Evolutionary conservation across 1,284 basidiomycete species (phyloP), one percentile per base, ranked within the genome.

Genomic region (Austroboletus niveus): DNA sequence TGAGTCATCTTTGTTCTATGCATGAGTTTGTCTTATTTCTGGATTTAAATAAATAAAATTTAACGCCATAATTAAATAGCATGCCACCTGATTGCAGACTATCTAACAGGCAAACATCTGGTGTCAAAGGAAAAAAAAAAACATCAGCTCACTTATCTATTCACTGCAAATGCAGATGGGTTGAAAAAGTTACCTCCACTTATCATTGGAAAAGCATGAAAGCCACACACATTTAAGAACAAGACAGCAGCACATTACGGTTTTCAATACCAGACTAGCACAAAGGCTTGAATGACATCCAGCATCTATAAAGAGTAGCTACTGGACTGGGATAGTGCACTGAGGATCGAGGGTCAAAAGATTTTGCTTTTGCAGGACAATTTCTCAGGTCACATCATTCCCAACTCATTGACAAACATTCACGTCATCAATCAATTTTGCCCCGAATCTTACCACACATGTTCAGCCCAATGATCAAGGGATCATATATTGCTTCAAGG

Each of bases 271-370:
- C 31, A 12, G 1, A 54, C 53, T 43, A 68, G 64, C 45, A 52
- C 55, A 12, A 65, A 58, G 10, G 61, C 63, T 8, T 69, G 64
- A 62, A 68, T 69, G 61, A 65, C 47, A 7, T 29, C 51, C 3
- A 24, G 9, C 1, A 12, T 68, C 2, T 69, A 66, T 45, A 46
- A 55, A 2, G 44, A 55, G 1, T 56, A 48, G 52, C 2, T 54
- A 1, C 4, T 5, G 0, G 43, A 56, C 14, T 58, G 47, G 52
- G 43, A 57, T 15, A 1, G 2, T 8, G 42, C 45, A 5, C 34
- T 56, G 0, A 8, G 10, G 4, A 6, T 1, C 0, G 27, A 53
- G 15, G 30, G 11, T 0, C 0, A 12, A 1, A 56, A 52, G 2
- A 49, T 55, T 22, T 4, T 55, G 0, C 36, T 55, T 10, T 15